Conservation (phyloP, 805 yeast genomes). For the Yamadazyma sp. region DNA sequence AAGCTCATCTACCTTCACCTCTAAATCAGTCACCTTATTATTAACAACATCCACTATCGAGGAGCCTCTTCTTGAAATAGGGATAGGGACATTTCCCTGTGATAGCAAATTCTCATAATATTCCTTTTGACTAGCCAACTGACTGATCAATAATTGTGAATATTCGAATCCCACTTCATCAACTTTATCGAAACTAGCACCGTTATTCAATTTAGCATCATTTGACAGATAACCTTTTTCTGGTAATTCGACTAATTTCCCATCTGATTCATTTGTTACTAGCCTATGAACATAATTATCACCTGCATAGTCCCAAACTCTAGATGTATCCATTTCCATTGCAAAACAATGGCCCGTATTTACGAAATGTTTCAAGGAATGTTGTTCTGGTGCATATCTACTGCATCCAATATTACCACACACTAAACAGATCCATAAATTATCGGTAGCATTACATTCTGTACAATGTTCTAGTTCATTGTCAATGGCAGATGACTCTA, state of each 20-base stretch:
- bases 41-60: slow-evolving; percentile 8
- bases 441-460: slow-evolving; percentile 55
- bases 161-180: slow-evolving; percentile 73
- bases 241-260: slow-evolving; percentile 78
- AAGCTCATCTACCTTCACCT: slow-evolving; percentile 27
- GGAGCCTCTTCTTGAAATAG: slow-evolving; percentile 21
- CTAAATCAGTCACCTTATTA: slow-evolving; percentile 20
- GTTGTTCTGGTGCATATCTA: slow-evolving; percentile 73
- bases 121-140: slow-evolving; percentile 81
- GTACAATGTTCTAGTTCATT: slow-evolving; percentile 39
- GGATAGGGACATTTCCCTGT: slow-evolving; percentile 15
- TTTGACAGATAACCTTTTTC: slow-evolving; percentile 24
- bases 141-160: slow-evolving; percentile 72
- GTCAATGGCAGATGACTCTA: slow-evolving; percentile 7
- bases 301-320: slow-evolving; percentile 95
- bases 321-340: slow-evolving; percentile 78
- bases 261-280: slow-evolving; percentile 81
- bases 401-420: slow-evolving; percentile 95
- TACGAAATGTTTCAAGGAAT: slow-evolving; percentile 79
- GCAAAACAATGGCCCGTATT: slow-evolving; percentile 83
- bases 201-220: slow-evolving; percentile 9
- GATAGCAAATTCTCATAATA: slow-evolving; percentile 57
- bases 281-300: slow-evolving; percentile 87
- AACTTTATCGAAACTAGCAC: slow-evolving; percentile 30
- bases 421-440: slow-evolving; percentile 84